Conservation (phyloP, 192 early-diverging fungal genomes). For the Podila clonocystis region DNA sequence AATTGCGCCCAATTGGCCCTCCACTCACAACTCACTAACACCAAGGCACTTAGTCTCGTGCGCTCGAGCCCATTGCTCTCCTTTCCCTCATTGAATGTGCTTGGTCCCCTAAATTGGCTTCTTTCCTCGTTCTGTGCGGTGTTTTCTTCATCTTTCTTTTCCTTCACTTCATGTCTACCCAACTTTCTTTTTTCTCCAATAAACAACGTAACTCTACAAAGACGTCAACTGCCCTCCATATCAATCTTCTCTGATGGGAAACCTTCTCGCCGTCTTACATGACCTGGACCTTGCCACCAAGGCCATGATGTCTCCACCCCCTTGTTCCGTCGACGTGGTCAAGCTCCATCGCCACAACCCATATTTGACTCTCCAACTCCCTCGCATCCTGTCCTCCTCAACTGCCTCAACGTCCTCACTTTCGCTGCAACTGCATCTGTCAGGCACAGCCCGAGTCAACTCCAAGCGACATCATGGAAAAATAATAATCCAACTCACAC, state of each 20-base stretch:
- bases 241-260: not conserved
- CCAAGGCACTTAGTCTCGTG: too few relatives aligned
- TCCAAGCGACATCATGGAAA: too few relatives aligned
- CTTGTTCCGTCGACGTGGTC: not conserved
- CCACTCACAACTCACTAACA: too few relatives aligned
- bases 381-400: not conserved
- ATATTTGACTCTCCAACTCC: not conserved
- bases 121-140: too few relatives aligned
- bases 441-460: not conserved
- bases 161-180: too few relatives aligned
- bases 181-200: not conserved
- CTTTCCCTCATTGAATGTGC: too few relatives aligned
- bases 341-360: constrained; percentile 3
- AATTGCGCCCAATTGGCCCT: too few relatives aligned
- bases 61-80: too few relatives aligned
- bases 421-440: not conserved
- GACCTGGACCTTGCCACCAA: not conserved
- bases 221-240: not conserved
- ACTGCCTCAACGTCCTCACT: not conserved
- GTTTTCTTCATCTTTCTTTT: too few relatives aligned
- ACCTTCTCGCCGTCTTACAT: not conserved
- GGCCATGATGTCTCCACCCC: not conserved
- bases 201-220: not conserved
- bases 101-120: too few relatives aligned
- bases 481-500: too few relatives aligned